Evolutionary conservation across 768 basidiomycete species (phyloP), one percentile per base, ranked within the genome.

Genomic region (Tephrocybe sp.): DNA sequence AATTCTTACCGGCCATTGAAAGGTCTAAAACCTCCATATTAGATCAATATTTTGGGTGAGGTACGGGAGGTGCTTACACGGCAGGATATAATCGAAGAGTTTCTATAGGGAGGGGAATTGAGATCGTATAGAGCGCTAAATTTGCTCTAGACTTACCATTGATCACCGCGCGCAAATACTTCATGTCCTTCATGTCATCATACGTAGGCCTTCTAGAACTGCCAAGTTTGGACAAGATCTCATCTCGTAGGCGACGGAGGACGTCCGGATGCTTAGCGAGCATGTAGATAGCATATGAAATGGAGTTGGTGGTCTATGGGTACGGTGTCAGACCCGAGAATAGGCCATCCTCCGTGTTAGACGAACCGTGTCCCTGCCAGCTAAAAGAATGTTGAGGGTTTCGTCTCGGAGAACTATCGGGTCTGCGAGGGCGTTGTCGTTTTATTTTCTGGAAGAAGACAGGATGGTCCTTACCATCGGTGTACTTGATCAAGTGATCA

Each of bases 311-410:
- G 1, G 76, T 78, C 71, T 74, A 41, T 18, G 28, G 15, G 12
- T 5, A 8, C 15, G 36, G 12, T n/a, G 15, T 40, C 4, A 22
- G 44, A 9, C 32, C 32, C n/a, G 27, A 1, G 36, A n/a, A n/a
- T n/a, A 21, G 25, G 12, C 30, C 2, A n/a, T 30, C 32, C 8
- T 11, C 11, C 18, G 27, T 9, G 19, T 2, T 9, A 26, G 47
- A 49, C 68, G 21, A 44, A 75, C 75, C 2, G 82, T 85, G 50
- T 85, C 83, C 22, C 80, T 70, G 8, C 78, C 80, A 19, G 82
- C 81, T 19, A 84, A 69, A 13, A 80, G 63, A 34, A 84, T 77
- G 53, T 83, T 83, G n/a, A 81, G 57, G 3, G 67, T 69, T 54
- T 76, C 72, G 52, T 82, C 80, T 47, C 72, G 72, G n/a, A 84